Conservation (phyloP, 1,284 basidiomycete genomes). For the Salmacisia buchloeana region DNA sequence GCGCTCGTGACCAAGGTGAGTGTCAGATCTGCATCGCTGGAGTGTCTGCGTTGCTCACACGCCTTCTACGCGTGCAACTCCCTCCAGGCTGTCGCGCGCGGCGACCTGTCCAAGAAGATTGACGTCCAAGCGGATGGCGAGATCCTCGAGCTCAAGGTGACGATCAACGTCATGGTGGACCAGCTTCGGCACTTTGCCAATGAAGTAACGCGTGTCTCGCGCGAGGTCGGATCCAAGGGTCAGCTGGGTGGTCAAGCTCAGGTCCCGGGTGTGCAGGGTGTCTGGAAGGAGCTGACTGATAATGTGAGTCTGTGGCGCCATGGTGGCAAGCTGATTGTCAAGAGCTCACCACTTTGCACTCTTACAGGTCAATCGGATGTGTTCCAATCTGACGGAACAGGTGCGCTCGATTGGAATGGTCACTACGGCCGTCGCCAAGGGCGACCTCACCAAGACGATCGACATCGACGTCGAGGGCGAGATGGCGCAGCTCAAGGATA, state of each 20-base stretch:
- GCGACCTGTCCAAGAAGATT: slow-evolving; percentile 91
- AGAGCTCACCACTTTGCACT: not conserved
- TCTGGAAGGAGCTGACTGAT: slow-evolving; percentile 51
- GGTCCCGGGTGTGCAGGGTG: slow-evolving; percentile 50
- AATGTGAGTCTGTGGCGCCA: slow-evolving; percentile 18
- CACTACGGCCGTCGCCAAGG: slow-evolving; percentile 77
- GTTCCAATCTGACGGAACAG: slow-evolving; percentile 85
- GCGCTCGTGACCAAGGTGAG: slow-evolving; percentile 78
- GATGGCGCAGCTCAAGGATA: slow-evolving; percentile 74
- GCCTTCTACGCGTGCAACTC: not conserved
- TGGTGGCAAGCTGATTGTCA: slow-evolving; percentile 1
- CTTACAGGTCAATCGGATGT: slow-evolving; percentile 80
- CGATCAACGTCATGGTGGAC: slow-evolving; percentile 93
- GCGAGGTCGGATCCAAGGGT: slow-evolving; percentile 35
- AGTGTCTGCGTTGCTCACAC: not conserved
- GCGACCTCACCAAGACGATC: slow-evolving; percentile 57
- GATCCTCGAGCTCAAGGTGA: slow-evolving; percentile 93
- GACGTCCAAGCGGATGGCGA: slow-evolving; percentile 94
- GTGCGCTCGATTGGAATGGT: slow-evolving; percentile 83
- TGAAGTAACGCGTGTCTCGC: slow-evolving; percentile 91
- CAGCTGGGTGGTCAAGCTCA: slow-evolving; percentile 50
- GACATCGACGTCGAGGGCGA: slow-evolving; percentile 79
- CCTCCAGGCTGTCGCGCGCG: slow-evolving; percentile 74
- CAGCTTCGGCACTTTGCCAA: slow-evolving; percentile 81
- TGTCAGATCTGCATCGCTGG: not conserved